These are phyloP conservation scores for Scalesia atractyloides DNA, from an alignment of 129 eudicot species.

Conservation along the genomic window DNA sequence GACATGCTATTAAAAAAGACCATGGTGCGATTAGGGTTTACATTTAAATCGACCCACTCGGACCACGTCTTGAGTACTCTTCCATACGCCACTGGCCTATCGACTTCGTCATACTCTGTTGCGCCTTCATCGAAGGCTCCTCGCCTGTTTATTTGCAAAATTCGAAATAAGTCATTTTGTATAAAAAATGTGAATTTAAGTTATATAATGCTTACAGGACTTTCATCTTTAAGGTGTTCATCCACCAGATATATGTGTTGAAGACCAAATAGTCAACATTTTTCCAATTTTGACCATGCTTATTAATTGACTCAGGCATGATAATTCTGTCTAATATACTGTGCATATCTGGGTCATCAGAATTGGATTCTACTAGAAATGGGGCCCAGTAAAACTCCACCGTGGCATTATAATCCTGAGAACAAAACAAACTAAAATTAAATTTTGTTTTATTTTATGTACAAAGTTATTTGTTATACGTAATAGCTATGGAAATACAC, in stretches of 20 bases:
- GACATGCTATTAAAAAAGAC: constrained; percentile 97
- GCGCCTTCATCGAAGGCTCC: constrained; percentile 87
- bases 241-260: constrained; percentile 98
- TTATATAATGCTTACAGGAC: constrained; percentile 55
- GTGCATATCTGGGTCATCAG: constrained; percentile 80
- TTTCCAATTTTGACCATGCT: constrained; percentile 79
- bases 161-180: not conserved
- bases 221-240: constrained; percentile 83
- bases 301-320: constrained; percentile 74
- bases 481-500: too few species aligned
- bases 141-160: constrained; percentile 43
- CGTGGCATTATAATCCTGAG: constrained; percentile 91
- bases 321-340: constrained; percentile 83
- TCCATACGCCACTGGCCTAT: constrained; percentile 58
- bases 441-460: not conserved
- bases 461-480: too few species aligned
- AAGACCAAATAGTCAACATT: constrained; percentile 74
- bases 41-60: constrained; percentile 65
- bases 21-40: constrained; percentile 65
- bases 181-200: not conserved
- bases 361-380: constrained; percentile 83
- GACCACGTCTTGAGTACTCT: constrained; percentile 82
- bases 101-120: constrained; percentile 82
- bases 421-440: not conserved
- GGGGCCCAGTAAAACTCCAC: constrained; percentile 99